A percentile compares a stretch with the other conserved stretches of the same genome.
phyloP scores from a whole-genome alignment of 768 basidiomycete species.

The Pleurotus platypus region DNA sequence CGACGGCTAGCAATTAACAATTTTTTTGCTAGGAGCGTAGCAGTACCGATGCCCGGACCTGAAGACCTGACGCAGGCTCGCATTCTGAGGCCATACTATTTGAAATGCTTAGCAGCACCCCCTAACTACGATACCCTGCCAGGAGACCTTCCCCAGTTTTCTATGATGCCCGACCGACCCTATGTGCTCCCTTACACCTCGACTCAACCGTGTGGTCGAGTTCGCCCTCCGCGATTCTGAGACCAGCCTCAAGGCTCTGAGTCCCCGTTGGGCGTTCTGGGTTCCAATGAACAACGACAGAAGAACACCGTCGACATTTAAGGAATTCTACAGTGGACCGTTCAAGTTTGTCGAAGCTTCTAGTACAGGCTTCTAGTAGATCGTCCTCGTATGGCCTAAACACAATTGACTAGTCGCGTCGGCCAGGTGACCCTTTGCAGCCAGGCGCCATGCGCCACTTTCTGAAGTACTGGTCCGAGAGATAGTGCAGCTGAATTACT shows the following conservation, averaged over 20 bases:
- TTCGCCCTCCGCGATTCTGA: conserved; percentile 1
- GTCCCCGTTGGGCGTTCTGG: neutral
- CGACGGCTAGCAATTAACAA: neutral
- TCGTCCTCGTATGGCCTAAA: too few relatives aligned
- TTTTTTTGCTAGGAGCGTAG: too few relatives aligned
- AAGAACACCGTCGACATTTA: too few relatives aligned
- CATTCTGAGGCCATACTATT: neutral
- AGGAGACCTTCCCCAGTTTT: neutral
- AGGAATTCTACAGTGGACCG: too few relatives aligned
- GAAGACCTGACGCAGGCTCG: neutral
- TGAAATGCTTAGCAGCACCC: neutral
- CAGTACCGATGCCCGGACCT: neutral
- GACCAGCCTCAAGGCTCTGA: conserved; percentile 1
- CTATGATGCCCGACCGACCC: neutral
- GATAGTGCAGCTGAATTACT: too few relatives aligned
- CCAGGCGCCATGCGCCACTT: too few relatives aligned
- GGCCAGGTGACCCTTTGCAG: too few relatives aligned
- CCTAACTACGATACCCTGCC: conserved; percentile 1
- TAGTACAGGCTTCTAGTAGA: too few relatives aligned
- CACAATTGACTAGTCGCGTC: too few relatives aligned
- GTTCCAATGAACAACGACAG: too few relatives aligned
- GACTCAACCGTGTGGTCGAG: neutral
- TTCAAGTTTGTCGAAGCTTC: too few relatives aligned
- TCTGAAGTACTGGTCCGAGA: too few relatives aligned
- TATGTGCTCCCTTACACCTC: neutral